phyloP scores from a whole-genome alignment of 148 eudicot genomes.

The Cornus florida region DNA sequence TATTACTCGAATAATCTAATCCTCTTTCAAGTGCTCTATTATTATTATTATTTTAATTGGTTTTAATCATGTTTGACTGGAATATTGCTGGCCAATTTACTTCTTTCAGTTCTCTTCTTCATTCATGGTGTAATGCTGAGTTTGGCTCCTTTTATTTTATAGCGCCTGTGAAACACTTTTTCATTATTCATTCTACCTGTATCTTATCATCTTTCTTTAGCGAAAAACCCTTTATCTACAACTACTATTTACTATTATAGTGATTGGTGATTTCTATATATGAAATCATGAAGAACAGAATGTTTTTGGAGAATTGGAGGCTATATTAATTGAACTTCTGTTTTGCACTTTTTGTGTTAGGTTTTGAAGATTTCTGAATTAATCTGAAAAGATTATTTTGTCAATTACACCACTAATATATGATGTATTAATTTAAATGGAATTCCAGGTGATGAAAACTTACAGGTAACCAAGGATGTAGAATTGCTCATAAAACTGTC shows the following conservation, averaged over 20 bases:
- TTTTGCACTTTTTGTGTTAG: not conserved
- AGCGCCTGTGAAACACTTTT: too few relatives aligned
- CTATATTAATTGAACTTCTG: not conserved
- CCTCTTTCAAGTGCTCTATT: too few relatives aligned
- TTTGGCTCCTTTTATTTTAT: too few relatives aligned
- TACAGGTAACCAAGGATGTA: not conserved
- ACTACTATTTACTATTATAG: not conserved
- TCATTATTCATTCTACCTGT: too few relatives aligned
- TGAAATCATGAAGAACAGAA: not conserved
- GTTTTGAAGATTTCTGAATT: not conserved
- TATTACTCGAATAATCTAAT: too few relatives aligned
- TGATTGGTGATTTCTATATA: not conserved
- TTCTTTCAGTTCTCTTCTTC: too few relatives aligned
- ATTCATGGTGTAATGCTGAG: too few relatives aligned
- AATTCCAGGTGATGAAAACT: not conserved
- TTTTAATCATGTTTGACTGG: too few relatives aligned
- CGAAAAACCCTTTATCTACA: too few relatives aligned
- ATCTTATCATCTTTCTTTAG: too few relatives aligned
- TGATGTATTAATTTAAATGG: not conserved
- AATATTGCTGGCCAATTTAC: too few relatives aligned
- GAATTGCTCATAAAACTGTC: not conserved
- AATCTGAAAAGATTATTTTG: not conserved
- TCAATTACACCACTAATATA: not conserved
- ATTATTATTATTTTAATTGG: too few relatives aligned
- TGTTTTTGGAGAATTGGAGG: not conserved